Evolutionary conservation across 139 green algal genomes (phyloP), one percentile per base, ranked within the genome.

Genomic region (Picochlorum sp.): DNA sequence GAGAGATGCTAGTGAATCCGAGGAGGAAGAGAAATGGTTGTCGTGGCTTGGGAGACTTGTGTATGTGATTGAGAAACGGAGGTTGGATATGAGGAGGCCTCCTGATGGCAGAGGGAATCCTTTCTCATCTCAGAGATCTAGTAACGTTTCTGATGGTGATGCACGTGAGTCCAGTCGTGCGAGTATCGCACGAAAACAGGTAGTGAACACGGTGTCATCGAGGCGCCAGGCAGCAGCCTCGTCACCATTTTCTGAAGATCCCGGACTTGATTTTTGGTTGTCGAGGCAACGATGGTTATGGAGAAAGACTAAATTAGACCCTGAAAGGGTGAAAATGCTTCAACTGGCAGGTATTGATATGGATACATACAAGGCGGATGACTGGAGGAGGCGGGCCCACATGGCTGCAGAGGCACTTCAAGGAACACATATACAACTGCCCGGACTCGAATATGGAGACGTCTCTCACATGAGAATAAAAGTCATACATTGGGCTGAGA

Each of bases 201-300:
- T 72, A 49, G 56, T 61, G 44, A 58, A 71, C 41, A 68, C 72
- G 50, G 57, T 82, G 47, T 46, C 46, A 3, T 46, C 61, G 32
- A 57, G 74, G 44, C 61, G 71, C 0, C 37, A 49, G 2, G 74
- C 74, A 8, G 56, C 79, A 44, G 45, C 26, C 0, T 23, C 28
- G 4, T 56, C 47, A 6, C 26, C 61, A 18, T 50, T 77, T 41
- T 37, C 30, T 13, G 32, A 51, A 45, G 65, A 76, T 49, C 61
- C 68, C 7, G 78, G 78, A 3, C 50, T 76, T 54, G 10, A 56
- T 58, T 78, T 64, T 66, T 84, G 78, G 79, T 56, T 83, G 32
- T 69, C 73, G n/a, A 58, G 66, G 47, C 78, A 85, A 68, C 69
- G 65, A 18, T 70, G 75, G 61, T 70, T 69, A 32, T 84, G 78